Evolutionary conservation across 192 early-diverging fungal genomes (phyloP).

Genomic region (Rhizophagus sp.): DNA sequence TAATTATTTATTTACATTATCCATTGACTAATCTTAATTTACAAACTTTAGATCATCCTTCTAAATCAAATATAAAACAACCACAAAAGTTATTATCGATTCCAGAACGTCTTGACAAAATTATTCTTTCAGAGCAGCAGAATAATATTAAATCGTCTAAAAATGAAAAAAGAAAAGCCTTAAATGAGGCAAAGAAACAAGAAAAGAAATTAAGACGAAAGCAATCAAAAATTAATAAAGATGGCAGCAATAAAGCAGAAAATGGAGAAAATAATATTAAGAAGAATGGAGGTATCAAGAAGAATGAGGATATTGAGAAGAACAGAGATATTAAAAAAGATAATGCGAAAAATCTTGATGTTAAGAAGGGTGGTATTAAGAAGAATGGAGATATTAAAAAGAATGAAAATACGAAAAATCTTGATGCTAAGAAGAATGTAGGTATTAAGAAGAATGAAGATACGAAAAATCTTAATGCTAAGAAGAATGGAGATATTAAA

Average conservation of each 20-base stretch:
- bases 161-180: not conserved
- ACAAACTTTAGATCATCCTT: conserved; percentile 36
- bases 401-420: not conserved
- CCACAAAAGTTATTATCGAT: conserved; percentile 33
- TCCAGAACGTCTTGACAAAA: conserved; percentile 39
- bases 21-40: conserved; percentile 34
- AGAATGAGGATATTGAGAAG: conserved; percentile 38
- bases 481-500: conserved; percentile 50
- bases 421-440: too few species aligned
- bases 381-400: too few species aligned
- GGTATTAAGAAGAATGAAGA: too few species aligned
- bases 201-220: conserved; percentile 4
- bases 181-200: not conserved
- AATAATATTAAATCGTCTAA: not conserved
- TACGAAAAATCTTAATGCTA: conserved; percentile 25
- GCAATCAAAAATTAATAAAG: not conserved
- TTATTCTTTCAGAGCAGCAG: conserved; percentile 27
- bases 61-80: conserved; percentile 36
- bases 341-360: too few species aligned
- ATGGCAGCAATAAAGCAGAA: conserved; percentile 59
- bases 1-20: not conserved
- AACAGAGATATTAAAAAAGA: not conserved
- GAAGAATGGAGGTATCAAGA: conserved; percentile 13
- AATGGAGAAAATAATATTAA: conserved; percentile 47
- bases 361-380: too few species aligned